Evolutionary conservation across 331 rosid species (phyloP).

Genomic region (Pyracantha coccinea): DNA sequence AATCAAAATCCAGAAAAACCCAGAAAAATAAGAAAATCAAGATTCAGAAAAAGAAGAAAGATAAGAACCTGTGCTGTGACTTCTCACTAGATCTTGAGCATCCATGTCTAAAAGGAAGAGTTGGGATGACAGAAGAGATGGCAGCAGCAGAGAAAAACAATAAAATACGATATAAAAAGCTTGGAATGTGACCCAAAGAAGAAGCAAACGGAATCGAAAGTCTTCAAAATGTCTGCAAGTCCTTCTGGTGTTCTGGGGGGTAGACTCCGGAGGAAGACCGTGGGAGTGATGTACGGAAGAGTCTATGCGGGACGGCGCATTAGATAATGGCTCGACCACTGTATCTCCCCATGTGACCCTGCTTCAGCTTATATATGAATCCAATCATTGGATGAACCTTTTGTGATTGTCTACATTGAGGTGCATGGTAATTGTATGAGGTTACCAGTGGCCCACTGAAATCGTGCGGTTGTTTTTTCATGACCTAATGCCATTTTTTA

Average conservation of each 20-base stretch:
- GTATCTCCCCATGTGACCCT: background rate
- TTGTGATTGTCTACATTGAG: background rate
- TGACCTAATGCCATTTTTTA: no score
- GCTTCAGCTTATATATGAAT: background rate
- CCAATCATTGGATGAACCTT: background rate
- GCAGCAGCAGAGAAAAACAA: background rate
- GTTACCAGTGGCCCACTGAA: background rate
- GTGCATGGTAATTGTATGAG: background rate
- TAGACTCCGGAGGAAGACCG: no score
- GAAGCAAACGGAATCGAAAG: background rate
- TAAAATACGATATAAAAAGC: background rate
- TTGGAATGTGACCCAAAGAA: background rate
- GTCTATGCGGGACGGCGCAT: background rate
- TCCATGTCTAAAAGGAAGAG: slow-evolving; percentile 12
- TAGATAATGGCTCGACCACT: background rate
- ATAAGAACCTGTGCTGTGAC: slow-evolving; percentile 28
- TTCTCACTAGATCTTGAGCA: slow-evolving; percentile 40
- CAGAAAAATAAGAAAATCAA: background rate
- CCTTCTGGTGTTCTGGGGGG: background rate
- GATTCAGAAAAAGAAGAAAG: background rate
- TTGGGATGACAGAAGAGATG: background rate
- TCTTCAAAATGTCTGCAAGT: background rate
- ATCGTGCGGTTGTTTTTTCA: background rate
- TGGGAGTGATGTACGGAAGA: background rate
- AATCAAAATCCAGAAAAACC: background rate